Base-by-base conservation (phyloP, 192 early-diverging fungal species). In the Coemansia sp. region DNA sequence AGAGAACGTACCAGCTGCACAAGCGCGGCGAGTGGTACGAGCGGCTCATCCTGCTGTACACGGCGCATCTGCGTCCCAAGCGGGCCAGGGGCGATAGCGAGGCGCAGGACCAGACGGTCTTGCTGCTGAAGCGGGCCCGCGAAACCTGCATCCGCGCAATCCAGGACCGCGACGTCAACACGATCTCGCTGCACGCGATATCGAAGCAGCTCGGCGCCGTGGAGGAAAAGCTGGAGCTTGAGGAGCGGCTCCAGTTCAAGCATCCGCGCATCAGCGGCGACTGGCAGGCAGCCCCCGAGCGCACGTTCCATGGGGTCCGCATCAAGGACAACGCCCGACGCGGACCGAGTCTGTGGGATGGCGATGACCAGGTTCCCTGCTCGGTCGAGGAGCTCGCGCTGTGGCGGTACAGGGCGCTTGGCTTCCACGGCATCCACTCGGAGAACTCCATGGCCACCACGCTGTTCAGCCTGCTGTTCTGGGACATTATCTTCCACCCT, bases 11-110 rank as follows among this genome's bases (percentile, higher is more conserved):
- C 43, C 75, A 79, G 0, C 59, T 87, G 8, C 84, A 83, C 23
- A 74, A 77, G 37, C 77, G 90, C 21, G 90, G 90, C 16, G 67
- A 74, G 5, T 92, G 90, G 90, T 90, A 90, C 57, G 88, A 90
- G 42, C 77, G 90, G 19, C 70, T 92, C 6, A 80, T 87, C 3
- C 67, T 92, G 10, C 63, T 92, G 13, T 82, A 89, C 57, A 80
- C 78, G n/a, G 84, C 79, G 16, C 85, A 89, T 52, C 65, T 88
- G 21, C 67, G 54, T 15, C 72, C 77, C 21, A 77, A 77, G 58
- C 69, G 71, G 6, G 44, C 69, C 5, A 72, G 69, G 15, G 39
- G 68, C 61, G 19, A 54, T 32, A 16, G 41, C 42, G 19, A 69
- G 61, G 21, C 53, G 18, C 75, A 78, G 41, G 80, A 86, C 9